Percentiles rank a stretch among this genome's conserved stretches.
These are phyloP conservation scores for Mantamonas sphyraenae DNA, from an alignment of 78 protist species.

Conservation along the genomic window DNA sequence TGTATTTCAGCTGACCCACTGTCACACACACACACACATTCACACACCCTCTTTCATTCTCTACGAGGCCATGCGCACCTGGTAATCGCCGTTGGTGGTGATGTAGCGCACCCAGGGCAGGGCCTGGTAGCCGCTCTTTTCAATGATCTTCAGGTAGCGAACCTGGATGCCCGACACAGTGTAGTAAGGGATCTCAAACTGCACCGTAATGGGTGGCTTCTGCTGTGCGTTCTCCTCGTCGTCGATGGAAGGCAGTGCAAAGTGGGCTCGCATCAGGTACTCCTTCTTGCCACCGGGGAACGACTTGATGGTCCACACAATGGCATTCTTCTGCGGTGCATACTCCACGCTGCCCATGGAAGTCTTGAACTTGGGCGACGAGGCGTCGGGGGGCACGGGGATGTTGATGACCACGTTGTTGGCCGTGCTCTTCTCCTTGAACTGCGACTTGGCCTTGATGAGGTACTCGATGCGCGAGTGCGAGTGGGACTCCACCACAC, in stretches of 20 bases:
- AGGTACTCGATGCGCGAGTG: slow-evolving; percentile 80
- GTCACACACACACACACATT: no score
- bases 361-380: slow-evolving; percentile 84
- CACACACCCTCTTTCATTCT: no score
- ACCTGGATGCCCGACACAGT: slow-evolving; percentile 97
- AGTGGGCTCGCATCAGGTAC: slow-evolving; percentile 80
- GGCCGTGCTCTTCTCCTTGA: slow-evolving; percentile 82
- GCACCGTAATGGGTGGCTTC: slow-evolving; percentile 85
- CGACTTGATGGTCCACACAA: slow-evolving; percentile 94
- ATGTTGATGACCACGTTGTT: slow-evolving; percentile 85
- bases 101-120: slow-evolving; percentile 97
- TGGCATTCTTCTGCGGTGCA: slow-evolving; percentile 83
- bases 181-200: slow-evolving; percentile 97
- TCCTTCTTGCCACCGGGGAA: slow-evolving; percentile 80
- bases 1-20: no score
- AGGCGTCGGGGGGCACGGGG: slow-evolving; percentile 96
- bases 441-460: slow-evolving; percentile 85
- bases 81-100: slow-evolving; percentile 72
- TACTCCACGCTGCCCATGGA: slow-evolving; percentile 78
- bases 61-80: slow-evolving; percentile 32
- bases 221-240: slow-evolving; percentile 51
- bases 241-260: slow-evolving; percentile 85
- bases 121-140: slow-evolving; percentile 93
- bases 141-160: slow-evolving; percentile 92
- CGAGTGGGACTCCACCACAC: slow-evolving; percentile 72